Base-by-base conservation (phyloP, 2,329 filamentous ascomycete species). In the Nothomitra cinnamomea region DNA sequence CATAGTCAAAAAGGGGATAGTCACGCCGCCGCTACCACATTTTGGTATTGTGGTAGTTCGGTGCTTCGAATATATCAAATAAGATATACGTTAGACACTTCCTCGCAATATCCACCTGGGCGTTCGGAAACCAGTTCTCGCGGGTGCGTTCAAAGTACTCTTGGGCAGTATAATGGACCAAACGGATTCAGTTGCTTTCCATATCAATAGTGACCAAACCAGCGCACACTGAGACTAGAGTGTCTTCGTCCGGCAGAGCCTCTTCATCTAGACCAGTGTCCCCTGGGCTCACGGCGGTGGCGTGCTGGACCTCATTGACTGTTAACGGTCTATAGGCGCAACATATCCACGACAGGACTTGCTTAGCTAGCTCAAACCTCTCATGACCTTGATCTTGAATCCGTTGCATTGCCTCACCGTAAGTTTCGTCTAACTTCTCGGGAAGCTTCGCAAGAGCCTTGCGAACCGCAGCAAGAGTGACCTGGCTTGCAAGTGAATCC, bases 161-260 rank as follows among this genome's bases (percentile, higher is more conserved):
- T 43, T 72, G 67, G 1, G 70, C 63, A 0, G 72, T 74, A 53
- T 71, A 70, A 56, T 75, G 72, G 2, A 72, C 68, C 0, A 74
- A 57, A 2, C 69, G 64, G 10, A 74, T 60, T 25, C 67, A 61
- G 17, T 61, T 49, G 50, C 62, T 72, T 42, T 67, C 57, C 43
- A 66, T 54, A 38, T 74, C 68, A 2, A 71, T 40, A 0, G 64
- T 67, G 1, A 74, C 66, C 7, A 75, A 53, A 0, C 71, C 70
- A 36, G 64, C 65, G 54, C 70, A 74, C 1, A 62, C 60, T 2
- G 66, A 66, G 0, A 71, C 54, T 1, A 72, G 55, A 1, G 52
- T 36, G 5, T 57, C 57, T 13, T 55, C 48, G 22, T 60, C 57
- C 21, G 58, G 52, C 7, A 64, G 36, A 19, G 56, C 56, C 6